phyloP scores from a whole-genome alignment of 495 filamentous ascomycete genomes.

The Diplogelasinospora grovesii region DNA sequence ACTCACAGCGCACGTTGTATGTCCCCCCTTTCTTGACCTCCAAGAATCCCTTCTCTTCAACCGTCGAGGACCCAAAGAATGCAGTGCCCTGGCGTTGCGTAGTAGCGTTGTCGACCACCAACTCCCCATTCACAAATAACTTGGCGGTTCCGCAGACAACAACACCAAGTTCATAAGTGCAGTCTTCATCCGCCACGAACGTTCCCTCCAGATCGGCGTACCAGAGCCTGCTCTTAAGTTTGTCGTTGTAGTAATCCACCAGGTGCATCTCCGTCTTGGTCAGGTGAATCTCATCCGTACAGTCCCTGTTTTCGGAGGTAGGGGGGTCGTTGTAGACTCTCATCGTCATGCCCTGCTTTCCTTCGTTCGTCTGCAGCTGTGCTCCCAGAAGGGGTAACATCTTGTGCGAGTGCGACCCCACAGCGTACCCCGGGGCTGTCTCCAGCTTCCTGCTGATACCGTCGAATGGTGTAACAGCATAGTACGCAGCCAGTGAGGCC shows the following conservation, averaged over 20 bases:
- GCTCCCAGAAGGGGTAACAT: slow-evolving; percentile 51
- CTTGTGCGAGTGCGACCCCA: slow-evolving; percentile 56
- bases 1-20: slow-evolving; percentile 57
- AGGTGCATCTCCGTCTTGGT: slow-evolving; percentile 50
- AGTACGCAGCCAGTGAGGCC: slow-evolving; percentile 60
- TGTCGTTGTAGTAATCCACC: slow-evolving; percentile 56
- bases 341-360: slow-evolving; percentile 51
- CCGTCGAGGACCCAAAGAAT: slow-evolving; percentile 56
- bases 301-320: slow-evolving; percentile 33
- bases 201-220: slow-evolving; percentile 57
- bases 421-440: slow-evolving; percentile 39
- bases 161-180: slow-evolving; percentile 51
- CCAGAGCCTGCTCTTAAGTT: slow-evolving; percentile 48
- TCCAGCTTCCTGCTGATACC: slow-evolving; percentile 49
- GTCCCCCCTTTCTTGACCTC: slow-evolving; percentile 52
- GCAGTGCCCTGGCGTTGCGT: slow-evolving; percentile 54
- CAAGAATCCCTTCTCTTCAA: slow-evolving; percentile 53
- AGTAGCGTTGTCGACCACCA: slow-evolving; percentile 61
- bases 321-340: slow-evolving; percentile 53
- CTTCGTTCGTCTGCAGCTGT: slow-evolving; percentile 41
- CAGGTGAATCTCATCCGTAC: slow-evolving; percentile 50
- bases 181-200: slow-evolving; percentile 49
- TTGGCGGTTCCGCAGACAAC: slow-evolving; percentile 62
- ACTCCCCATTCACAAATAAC: slow-evolving; percentile 56
- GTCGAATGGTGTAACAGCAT: slow-evolving; percentile 60